Evolutionary conservation across 2,329 filamentous ascomycete species (phyloP).

Genomic region (Apiospora phragmitis): DNA sequence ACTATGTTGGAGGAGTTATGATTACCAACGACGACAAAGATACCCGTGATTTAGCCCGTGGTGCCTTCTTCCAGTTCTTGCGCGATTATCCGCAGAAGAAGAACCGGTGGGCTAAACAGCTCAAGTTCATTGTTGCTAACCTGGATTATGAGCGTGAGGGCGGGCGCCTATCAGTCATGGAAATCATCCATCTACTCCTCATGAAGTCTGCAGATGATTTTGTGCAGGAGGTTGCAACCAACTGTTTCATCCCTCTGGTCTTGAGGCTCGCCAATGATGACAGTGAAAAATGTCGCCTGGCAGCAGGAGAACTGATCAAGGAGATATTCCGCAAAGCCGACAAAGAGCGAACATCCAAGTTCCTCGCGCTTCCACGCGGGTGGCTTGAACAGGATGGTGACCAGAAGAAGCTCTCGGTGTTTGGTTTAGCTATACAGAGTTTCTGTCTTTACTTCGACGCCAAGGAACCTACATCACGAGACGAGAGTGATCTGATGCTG

Average conservation of each 20-base stretch:
- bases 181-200: constrained; percentile 83
- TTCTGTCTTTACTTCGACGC: constrained; percentile 83
- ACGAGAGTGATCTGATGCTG: constrained; percentile 66
- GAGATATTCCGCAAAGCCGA: constrained; percentile 79
- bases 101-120: constrained; percentile 83
- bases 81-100: constrained; percentile 93
- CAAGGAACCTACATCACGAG: constrained; percentile 56
- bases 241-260: constrained; percentile 83
- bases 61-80: constrained; percentile 91
- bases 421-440: constrained; percentile 74
- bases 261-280: constrained; percentile 88
- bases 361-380: constrained; percentile 68
- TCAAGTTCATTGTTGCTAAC: constrained; percentile 87
- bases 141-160: constrained; percentile 87
- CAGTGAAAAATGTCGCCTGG: constrained; percentile 78
- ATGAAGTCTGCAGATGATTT: constrained; percentile 81
- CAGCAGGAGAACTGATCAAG: constrained; percentile 77
- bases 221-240: constrained; percentile 77
- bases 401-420: constrained; percentile 51
- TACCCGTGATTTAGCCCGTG: constrained; percentile 83
- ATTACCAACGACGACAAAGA: constrained; percentile 91
- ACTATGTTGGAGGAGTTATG: constrained; percentile 89
- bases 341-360: constrained; percentile 67
- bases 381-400: constrained; percentile 81
- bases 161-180: constrained; percentile 89